Evolutionary conservation across 805 yeast genomes (phyloP).

Genomic region (Blastobotrys americana): DNA sequence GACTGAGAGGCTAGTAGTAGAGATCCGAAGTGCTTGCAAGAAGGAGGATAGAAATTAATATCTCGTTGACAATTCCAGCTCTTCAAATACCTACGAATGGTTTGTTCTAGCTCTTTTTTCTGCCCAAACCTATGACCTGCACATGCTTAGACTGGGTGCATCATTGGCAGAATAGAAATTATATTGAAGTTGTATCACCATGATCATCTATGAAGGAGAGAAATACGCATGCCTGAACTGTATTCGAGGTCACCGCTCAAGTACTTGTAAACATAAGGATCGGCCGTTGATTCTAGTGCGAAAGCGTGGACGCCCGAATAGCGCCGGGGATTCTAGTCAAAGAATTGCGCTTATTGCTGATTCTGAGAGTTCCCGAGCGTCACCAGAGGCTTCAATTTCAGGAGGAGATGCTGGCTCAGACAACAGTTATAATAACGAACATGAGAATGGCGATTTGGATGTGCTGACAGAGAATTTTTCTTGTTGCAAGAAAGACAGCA

Average conservation of each 20-base stretch:
- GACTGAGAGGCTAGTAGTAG: too few relatives aligned
- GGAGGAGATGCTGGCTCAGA: constrained; percentile 18
- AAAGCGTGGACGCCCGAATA: constrained; percentile 77
- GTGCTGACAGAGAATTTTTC: constrained; percentile 15
- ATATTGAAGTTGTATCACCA: too few relatives aligned
- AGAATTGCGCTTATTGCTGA: constrained; percentile 41
- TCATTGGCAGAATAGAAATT: too few relatives aligned
- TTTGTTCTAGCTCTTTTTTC: too few relatives aligned
- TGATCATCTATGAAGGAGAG: constrained; percentile 74
- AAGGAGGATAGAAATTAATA: too few relatives aligned
- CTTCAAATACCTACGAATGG: too few relatives aligned
- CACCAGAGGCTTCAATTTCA: constrained; percentile 7
- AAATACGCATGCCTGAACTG: constrained; percentile 73
- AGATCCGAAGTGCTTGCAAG: too few relatives aligned
- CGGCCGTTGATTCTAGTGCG: constrained; percentile 81
- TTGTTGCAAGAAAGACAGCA: too few relatives aligned
- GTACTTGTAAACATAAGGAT: constrained; percentile 73
- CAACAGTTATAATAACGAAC: constrained; percentile 20
- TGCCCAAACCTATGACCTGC: too few relatives aligned
- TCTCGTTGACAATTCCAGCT: too few relatives aligned
- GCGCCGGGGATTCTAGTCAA: constrained; percentile 42
- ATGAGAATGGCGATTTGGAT: constrained; percentile 17
- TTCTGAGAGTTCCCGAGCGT: constrained; percentile 10
- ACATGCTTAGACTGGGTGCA: too few relatives aligned
- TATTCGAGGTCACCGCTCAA: constrained; percentile 87